Conservation (phyloP, 2,329 filamentous ascomycete genomes). For the Aureobasidium sp. region DNA sequence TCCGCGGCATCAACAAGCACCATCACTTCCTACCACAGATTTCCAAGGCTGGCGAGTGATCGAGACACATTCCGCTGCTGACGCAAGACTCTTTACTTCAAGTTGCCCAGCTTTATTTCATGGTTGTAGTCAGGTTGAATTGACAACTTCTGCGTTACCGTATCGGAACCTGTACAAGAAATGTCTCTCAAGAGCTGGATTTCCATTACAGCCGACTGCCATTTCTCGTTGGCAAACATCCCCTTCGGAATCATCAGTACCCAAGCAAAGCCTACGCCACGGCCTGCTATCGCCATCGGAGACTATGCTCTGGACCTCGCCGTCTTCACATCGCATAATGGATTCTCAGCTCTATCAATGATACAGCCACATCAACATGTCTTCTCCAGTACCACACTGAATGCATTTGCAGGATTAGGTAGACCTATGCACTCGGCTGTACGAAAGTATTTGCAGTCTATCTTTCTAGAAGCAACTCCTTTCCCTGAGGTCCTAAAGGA, state of each 20-base stretch:
- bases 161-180: not conserved
- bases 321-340: constrained; percentile 51
- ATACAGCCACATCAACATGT: constrained; percentile 53
- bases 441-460: constrained; percentile 59
- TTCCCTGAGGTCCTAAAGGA: constrained; percentile 56
- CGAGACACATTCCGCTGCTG: no score
- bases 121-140: no score
- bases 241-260: constrained; percentile 78
- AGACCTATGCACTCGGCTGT: constrained; percentile 61
- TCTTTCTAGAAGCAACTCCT: constrained; percentile 55
- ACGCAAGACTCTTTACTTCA: no score
- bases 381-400: constrained; percentile 60
- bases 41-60: not conserved
- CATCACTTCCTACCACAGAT: not conserved
- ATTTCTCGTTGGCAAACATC: constrained; percentile 73
- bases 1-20: not conserved
- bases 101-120: no score
- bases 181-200: constrained; percentile 50
- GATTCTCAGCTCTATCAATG: constrained; percentile 52
- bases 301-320: constrained; percentile 64
- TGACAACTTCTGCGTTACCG: no score
- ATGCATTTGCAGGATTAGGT: constrained; percentile 67
- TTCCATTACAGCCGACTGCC: constrained; percentile 51
- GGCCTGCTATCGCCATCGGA: constrained; percentile 66
- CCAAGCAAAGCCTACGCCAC: constrained; percentile 46